A percentile compares a stretch with the other conserved stretches of the same genome.
These are phyloP conservation scores for Rhexocercosporidium sp. DNA, from an alignment of 2,329 filamentous ascomycete species.

Conservation along the genomic window DNA sequence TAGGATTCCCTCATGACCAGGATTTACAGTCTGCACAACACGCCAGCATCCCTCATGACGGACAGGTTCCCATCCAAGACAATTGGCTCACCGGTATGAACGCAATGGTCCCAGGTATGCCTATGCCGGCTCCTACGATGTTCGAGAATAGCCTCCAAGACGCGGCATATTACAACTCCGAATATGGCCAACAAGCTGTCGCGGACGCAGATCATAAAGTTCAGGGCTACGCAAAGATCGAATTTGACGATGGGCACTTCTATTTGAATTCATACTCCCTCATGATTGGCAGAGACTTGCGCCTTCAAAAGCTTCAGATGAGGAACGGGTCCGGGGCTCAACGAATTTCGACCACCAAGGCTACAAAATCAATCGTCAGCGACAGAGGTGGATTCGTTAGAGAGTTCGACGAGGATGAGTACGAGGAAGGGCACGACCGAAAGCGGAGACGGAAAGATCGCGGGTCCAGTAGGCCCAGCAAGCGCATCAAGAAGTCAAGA, in stretches of 20 bases:
- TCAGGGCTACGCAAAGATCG: conserved; percentile 60
- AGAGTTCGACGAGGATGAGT: conserved; percentile 56
- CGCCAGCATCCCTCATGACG: conserved; percentile 1
- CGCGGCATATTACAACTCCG: neutral
- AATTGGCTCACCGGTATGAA: neutral
- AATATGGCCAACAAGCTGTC: neutral
- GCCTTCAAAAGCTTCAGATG: neutral
- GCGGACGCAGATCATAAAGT: conserved; percentile 31
- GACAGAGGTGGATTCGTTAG: conserved; percentile 72
- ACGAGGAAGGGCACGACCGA: conserved; percentile 58
- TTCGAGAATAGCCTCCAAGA: neutral
- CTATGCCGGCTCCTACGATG: neutral
- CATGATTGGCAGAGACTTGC: conserved; percentile 69
- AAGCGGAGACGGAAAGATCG: conserved; percentile 43
- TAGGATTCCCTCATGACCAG: neutral
- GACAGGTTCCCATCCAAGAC: neutral
- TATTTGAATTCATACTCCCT: conserved; percentile 79
- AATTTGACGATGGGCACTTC: conserved; percentile 77
- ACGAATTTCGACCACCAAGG: neutral
- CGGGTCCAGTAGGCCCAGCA: conserved; percentile 31
- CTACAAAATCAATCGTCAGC: conserved; percentile 65
- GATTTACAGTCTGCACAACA: neutral
- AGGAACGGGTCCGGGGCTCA: neutral
- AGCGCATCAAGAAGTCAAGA: conserved; percentile 45
- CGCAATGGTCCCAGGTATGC: neutral